phyloP scores from a whole-genome alignment of 2,329 filamentous ascomycete species.

The Colletotrichum cuscutae region DNA sequence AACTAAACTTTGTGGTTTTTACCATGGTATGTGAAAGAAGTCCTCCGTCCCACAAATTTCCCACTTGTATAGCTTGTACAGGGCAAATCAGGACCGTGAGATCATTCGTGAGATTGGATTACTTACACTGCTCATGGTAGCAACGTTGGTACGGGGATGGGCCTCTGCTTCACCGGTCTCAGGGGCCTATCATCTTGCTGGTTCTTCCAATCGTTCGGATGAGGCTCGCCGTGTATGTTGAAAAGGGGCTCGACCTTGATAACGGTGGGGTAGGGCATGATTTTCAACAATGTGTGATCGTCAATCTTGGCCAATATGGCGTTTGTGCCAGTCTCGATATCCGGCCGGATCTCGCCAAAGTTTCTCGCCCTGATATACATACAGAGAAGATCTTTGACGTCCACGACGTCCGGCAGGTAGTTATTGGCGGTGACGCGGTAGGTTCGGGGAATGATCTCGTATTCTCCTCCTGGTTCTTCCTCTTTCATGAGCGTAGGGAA shows the following conservation, averaged over 20 bases:
- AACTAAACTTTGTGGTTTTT: too few relatives aligned
- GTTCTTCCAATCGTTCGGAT: neutral
- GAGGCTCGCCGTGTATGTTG: neutral
- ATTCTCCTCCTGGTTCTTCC: neutral
- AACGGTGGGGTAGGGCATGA: too few relatives aligned
- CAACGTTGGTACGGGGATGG: neutral
- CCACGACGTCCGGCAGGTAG: too few relatives aligned
- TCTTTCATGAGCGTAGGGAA: neutral
- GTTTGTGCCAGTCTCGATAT: neutral
- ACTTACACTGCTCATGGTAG: too few relatives aligned
- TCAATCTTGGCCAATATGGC: neutral
- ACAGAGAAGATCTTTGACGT: too few relatives aligned
- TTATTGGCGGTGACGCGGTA: neutral
- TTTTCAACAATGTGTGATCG: neutral
- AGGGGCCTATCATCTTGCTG: neutral
- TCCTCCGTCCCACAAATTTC: too few relatives aligned
- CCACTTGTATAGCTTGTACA: too few relatives aligned
- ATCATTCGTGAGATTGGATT: too few relatives aligned
- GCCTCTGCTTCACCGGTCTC: neutral
- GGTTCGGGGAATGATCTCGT: neutral
- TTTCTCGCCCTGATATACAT: neutral
- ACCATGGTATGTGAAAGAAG: too few relatives aligned
- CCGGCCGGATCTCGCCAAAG: neutral
- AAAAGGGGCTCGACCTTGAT: neutral
- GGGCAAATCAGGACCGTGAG: too few relatives aligned